These are phyloP conservation scores for Nakaseomyces kungkrabaensis DNA, from an alignment of 1,139 yeast species.

Conservation along the genomic window DNA sequence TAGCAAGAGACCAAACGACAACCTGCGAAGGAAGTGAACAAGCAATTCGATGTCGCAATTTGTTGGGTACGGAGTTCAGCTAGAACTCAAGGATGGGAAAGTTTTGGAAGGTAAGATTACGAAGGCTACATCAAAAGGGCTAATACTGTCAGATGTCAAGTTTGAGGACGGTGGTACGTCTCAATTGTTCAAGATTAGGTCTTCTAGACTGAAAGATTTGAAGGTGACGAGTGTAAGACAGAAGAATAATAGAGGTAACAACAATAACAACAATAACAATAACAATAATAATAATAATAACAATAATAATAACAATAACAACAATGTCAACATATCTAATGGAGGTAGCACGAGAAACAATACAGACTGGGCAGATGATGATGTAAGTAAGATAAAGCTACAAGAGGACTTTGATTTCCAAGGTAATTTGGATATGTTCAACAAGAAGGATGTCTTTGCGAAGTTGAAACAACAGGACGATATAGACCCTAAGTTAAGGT, in stretches of 20 bases:
- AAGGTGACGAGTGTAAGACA: slow-evolving; percentile 28
- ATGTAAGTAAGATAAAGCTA: slow-evolving; percentile 39
- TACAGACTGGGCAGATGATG: slow-evolving; percentile 44
- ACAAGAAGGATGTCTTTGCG: slow-evolving; percentile 70
- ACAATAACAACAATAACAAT: slow-evolving; percentile 8
- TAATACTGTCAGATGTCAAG: slow-evolving; percentile 25
- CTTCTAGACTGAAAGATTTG: slow-evolving; percentile 29
- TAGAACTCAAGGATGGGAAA: slow-evolving; percentile 29
- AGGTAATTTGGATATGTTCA: slow-evolving; percentile 72
- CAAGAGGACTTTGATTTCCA: slow-evolving; percentile 78
- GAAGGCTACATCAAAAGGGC: slow-evolving; percentile 27
- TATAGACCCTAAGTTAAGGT: slow-evolving; percentile 48
- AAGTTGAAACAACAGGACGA: slow-evolving; percentile 60
- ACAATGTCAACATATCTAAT: slow-evolving; percentile 4
- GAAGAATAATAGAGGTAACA: slow-evolving; percentile 11
- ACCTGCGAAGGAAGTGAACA: too few relatives aligned
- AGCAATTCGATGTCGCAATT: slow-evolving; percentile 21
- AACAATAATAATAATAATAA: slow-evolving; percentile 6
- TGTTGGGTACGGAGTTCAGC: slow-evolving; percentile 27
- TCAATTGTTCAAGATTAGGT: slow-evolving; percentile 28
- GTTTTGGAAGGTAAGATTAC: slow-evolving; percentile 26
- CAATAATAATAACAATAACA: slow-evolving; percentile 7
- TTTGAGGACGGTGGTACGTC: slow-evolving; percentile 30
- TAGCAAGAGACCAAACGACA: too few relatives aligned
- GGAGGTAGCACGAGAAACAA: slow-evolving; percentile 2